Evolutionary conservation across 2,329 filamentous ascomycete genomes (phyloP).

Genomic region (Colletotrichum destructivum): DNA sequence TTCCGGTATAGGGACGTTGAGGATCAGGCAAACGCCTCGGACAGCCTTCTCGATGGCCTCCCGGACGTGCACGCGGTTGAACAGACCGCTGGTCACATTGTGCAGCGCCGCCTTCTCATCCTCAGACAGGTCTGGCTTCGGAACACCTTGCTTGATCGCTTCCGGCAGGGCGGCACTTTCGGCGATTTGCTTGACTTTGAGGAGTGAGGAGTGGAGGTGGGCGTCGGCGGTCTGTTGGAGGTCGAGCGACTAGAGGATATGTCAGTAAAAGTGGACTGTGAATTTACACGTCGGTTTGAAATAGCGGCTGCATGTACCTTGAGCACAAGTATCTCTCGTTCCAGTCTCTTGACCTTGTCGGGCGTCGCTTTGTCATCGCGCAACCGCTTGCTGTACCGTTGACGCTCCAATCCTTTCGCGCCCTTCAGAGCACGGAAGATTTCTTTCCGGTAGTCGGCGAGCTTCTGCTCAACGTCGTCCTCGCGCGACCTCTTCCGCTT

Average conservation of each 20-base stretch:
- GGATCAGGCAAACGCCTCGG: constrained; percentile 62
- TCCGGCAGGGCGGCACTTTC: constrained; percentile 66
- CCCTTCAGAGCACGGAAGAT: constrained; percentile 78
- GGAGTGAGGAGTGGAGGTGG: constrained; percentile 68
- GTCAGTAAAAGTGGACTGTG: constrained; percentile 17
- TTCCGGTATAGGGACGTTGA: constrained; percentile 65
- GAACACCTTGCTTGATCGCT: constrained; percentile 61
- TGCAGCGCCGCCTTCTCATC: constrained; percentile 68
- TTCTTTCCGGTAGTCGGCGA: constrained; percentile 71
- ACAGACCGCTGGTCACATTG: constrained; percentile 73
- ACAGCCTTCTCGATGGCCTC: constrained; percentile 65
- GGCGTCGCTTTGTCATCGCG: constrained; percentile 61
- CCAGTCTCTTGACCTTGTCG: constrained; percentile 71
- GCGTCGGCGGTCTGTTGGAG: constrained; percentile 70
- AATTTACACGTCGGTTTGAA: too few species aligned
- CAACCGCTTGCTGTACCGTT: constrained; percentile 77
- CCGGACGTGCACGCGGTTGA: constrained; percentile 66
- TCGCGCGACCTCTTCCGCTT: constrained; percentile 71
- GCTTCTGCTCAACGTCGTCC: constrained; percentile 62
- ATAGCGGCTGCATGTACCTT: constrained; percentile 58
- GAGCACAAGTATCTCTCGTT: constrained; percentile 71
- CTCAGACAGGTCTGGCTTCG: constrained; percentile 66
- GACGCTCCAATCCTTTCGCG: constrained; percentile 83
- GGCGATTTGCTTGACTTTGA: constrained; percentile 68
- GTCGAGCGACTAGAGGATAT: constrained; percentile 65